Base-by-base conservation (phyloP, 768 basidiomycete species). In the Russula lepida region DNA sequence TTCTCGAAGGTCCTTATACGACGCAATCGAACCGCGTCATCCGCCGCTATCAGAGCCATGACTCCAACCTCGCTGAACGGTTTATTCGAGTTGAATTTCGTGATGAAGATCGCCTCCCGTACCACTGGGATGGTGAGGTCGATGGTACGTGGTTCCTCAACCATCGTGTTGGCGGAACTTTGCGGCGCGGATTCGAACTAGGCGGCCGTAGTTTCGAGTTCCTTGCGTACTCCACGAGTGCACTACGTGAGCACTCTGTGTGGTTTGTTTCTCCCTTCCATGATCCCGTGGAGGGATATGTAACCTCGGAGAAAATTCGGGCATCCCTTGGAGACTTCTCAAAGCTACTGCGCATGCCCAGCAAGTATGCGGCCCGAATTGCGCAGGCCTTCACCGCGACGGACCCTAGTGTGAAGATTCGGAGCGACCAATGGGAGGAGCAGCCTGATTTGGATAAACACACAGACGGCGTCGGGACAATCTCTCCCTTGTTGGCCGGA, bases 401-500 rank as follows among this genome's bases (percentile, higher is more conserved):
- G 1, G 41, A 43, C n/a, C 41, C 41, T n/a, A 43, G 19, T n/a
- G 41, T 43, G 17, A 43, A 7, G 8, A 43, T 43, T 8, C 41
- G 41, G n/a, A 0, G 19, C 41, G 41, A 43, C 19, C 41, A n/a
- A 19, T 43, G 41, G 41, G 41, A 43, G 17, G 41, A 43, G n/a
- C 41, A n/a, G n/a, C n/a, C n/a, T n/a, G n/a, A n/a, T n/a, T n/a
- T n/a, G n/a, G n/a, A n/a, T n/a, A n/a, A n/a, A n/a, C n/a, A n/a
- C 69, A 91, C 89, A 0, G 91, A 93, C 59, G 91, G 91, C 28
- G 82, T 87, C 12, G 90, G 91, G n/a, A n/a, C n/a, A n/a, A 88
- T 92, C 52, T 86, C 89, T 72, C 74, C 25, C 73, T 75, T 75
- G 27, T 74, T 92, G 6, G 81, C 77, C 0, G 70, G 83, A 44